Evolutionary conservation across 2,329 filamentous ascomycete genomes (phyloP), one percentile per base, ranked within the genome.

Genomic region (Aureobasidium sp.): DNA sequence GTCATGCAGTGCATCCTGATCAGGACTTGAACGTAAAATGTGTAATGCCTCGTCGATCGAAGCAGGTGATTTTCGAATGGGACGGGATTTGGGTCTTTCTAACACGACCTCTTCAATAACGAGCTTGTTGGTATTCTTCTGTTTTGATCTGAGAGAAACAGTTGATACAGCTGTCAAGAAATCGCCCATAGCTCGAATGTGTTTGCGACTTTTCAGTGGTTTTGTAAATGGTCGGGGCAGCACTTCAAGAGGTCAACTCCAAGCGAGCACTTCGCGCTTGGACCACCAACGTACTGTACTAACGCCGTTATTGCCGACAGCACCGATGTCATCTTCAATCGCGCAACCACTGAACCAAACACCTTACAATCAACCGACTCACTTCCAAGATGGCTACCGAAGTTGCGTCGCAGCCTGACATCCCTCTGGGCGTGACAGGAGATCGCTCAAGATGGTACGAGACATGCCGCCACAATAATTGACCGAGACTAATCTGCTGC

Each of bases 121-220:
- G 21, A 44, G 48, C 9, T 60, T 37, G 15, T 59, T 30, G 3
- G 10, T 10, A 48, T 66, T 39, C 11, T 66, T 39, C 11, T 64
- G 62, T 11, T 62, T 64, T 49, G 59, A 27, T 59, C 55, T 57
- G 16, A 63, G 58, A 37, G 66, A 57, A 29, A 72, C 74, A 11
- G 77, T 77, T 65, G 74, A 79, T 49, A 82, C 74, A 4, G 77
- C 77, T 21, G 74, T 81, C 52, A 82, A 71, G 27, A 82, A 71
- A 53, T 77, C 76, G 42, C 77, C 74, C 81, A 83, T 83, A 42
- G 66, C 71, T 63, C 58, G 60, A 64, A 65, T 29, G 64, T 62
- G 55, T 52, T 49, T 59, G 45, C 10, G 27, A 49, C 55, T 37
- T 41, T 64, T 67, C 68, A 27, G 42, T 65, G 30, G 25, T 59